phyloP scores from a whole-genome alignment of 805 yeast genomes.

The Yamadazyma olivae region DNA sequence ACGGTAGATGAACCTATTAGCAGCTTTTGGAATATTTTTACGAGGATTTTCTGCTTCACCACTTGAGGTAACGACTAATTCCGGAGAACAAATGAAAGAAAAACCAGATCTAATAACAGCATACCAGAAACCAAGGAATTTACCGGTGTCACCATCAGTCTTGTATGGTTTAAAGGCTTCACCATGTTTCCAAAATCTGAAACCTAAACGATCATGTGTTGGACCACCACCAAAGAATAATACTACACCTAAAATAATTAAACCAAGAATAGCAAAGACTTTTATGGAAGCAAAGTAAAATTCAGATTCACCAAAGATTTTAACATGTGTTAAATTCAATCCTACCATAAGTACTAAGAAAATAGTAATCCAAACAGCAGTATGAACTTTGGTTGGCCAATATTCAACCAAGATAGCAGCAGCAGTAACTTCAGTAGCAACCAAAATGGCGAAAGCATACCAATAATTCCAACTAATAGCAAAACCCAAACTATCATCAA shows the following conservation, averaged over 20 bases:
- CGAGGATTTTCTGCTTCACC: conserved; percentile 35
- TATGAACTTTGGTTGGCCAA: conserved; percentile 27
- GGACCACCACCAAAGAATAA: conserved; percentile 80
- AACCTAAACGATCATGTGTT: conserved; percentile 67
- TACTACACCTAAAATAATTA: conserved; percentile 58
- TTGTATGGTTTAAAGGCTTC: conserved; percentile 42
- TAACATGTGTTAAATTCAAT: conserved; percentile 47
- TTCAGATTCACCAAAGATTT: conserved; percentile 52
- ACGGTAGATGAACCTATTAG: conserved; percentile 55
- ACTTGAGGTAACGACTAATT: conserved; percentile 71
- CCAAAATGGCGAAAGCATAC: conserved; percentile 31
- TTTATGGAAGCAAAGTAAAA: conserved; percentile 63
- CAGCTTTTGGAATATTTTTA: conserved; percentile 50
- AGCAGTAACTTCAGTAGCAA: conserved; percentile 36
- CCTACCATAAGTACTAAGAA: conserved; percentile 37
- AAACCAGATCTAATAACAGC: conserved; percentile 63
- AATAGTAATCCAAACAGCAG: conserved; percentile 43
- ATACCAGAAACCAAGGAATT: conserved; percentile 62
- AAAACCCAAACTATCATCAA: conserved; percentile 28
- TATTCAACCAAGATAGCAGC: conserved; percentile 31
- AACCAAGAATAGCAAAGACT: conserved; percentile 58
- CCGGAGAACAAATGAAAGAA: conserved; percentile 63
- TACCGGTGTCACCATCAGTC: conserved; percentile 54
- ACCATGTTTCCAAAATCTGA: conserved; percentile 56
- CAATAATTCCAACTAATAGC: conserved; percentile 34